Conservation (phyloP, 2,329 filamentous ascomycete species). For the Nemania sp. region DNA sequence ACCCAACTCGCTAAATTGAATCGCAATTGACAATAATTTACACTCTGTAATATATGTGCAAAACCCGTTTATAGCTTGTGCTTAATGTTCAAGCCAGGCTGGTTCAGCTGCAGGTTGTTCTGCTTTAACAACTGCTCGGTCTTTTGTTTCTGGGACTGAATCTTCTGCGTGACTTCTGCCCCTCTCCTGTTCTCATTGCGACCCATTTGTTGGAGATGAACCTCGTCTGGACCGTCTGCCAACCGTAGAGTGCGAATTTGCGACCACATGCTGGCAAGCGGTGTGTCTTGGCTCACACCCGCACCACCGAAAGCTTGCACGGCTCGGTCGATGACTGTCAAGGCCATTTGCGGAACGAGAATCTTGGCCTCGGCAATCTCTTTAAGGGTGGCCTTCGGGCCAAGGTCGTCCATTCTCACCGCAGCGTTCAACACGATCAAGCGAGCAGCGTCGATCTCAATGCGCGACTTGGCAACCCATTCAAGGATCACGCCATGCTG, state of each 20-base stretch:
- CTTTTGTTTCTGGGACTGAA: conserved; percentile 66
- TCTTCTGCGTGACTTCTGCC: conserved; percentile 60
- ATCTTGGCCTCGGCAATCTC: conserved; percentile 97
- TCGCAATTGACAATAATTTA: conserved; percentile 14
- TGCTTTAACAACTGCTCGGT: conserved; percentile 67
- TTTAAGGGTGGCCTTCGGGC: conserved; percentile 85
- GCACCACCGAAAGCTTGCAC: conserved; percentile 91
- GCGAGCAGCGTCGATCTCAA: conserved; percentile 92
- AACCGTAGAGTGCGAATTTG: conserved; percentile 79
- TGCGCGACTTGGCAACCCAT: conserved; percentile 87
- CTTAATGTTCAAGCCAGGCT: conserved; percentile 58
- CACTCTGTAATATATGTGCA: conserved; percentile 1
- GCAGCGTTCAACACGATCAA: conserved; percentile 92
- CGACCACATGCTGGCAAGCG: conserved; percentile 82
- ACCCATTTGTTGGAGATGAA: conserved; percentile 82
- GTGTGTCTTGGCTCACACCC: conserved; percentile 92
- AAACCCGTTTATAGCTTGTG: conserved; percentile 48
- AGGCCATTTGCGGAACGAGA: conserved; percentile 77
- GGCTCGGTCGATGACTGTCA: conserved; percentile 90
- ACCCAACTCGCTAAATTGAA: not conserved
- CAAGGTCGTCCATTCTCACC: conserved; percentile 86
- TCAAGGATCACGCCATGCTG: conserved; percentile 94
- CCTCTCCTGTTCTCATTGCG: conserved; percentile 77
- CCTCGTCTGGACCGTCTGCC: conserved; percentile 95
- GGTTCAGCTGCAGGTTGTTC: conserved; percentile 51